Percentiles rank a stretch among this genome's conserved stretches.
These are phyloP conservation scores for Spathaspora girioi DNA, from an alignment of 805 yeast species.

Conservation along the genomic window DNA sequence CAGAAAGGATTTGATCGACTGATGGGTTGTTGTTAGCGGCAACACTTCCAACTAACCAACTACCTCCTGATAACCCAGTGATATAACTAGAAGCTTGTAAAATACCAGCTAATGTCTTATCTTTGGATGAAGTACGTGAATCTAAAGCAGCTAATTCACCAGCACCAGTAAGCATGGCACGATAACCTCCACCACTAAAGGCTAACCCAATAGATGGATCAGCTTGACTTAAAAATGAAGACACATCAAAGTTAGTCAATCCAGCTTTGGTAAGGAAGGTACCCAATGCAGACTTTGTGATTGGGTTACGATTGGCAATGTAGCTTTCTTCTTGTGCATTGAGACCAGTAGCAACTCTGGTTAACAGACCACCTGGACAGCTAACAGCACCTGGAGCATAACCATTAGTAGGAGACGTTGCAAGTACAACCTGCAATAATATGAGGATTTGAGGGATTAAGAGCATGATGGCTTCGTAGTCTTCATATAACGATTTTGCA, in stretches of 20 bases:
- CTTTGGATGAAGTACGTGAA: constrained; percentile 56
- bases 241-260: constrained; percentile 19
- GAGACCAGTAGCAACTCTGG: constrained; percentile 48
- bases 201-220: constrained; percentile 39
- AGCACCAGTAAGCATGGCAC: constrained; percentile 86
- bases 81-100: constrained; percentile 70
- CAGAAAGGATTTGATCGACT: constrained; percentile 35
- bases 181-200: constrained; percentile 77
- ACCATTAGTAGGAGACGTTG: constrained; percentile 53
- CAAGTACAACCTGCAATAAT: constrained; percentile 2
- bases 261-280: constrained; percentile 32
- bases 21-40: constrained; percentile 57
- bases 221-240: constrained; percentile 22
- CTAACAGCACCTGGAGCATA: constrained; percentile 60
- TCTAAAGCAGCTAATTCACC: constrained; percentile 81
- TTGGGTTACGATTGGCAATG: constrained; percentile 45
- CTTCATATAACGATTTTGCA: not conserved
- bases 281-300: constrained; percentile 36
- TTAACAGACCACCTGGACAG: constrained; percentile 43
- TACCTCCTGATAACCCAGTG: constrained; percentile 66
- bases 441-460: not conserved
- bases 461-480: not conserved
- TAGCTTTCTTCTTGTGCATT: constrained; percentile 49
- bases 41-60: constrained; percentile 64
- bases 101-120: constrained; percentile 70